A percentile compares a stretch with the other conserved stretches of the same genome.
Evolutionary conservation across 495 filamentous ascomycete genomes (phyloP).

Genomic region (Aspergillus hancockii): DNA sequence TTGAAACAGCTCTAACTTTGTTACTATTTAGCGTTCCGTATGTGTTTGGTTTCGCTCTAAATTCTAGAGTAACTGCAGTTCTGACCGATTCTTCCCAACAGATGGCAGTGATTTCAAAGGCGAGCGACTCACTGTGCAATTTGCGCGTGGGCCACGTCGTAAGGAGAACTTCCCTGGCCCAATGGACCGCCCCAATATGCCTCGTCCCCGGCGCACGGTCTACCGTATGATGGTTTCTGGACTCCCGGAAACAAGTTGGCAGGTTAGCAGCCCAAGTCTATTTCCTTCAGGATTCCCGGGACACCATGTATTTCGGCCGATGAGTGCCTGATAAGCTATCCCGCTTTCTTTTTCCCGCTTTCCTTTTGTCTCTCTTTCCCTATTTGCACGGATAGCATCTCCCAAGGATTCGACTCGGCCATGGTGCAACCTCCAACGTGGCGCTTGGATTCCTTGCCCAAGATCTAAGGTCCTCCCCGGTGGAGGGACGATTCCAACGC

Average conservation of each 20-base stretch:
- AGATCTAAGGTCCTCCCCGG: not conserved
- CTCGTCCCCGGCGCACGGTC: slow-evolving; percentile 90
- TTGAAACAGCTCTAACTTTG: slow-evolving; percentile 18
- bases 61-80: slow-evolving; percentile 8
- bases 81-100: slow-evolving; percentile 42
- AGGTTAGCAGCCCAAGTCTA: slow-evolving; percentile 84
- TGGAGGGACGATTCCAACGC: slow-evolving; percentile 11
- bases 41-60: slow-evolving; percentile 26
- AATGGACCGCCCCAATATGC: slow-evolving; percentile 68
- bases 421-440: slow-evolving; percentile 1
- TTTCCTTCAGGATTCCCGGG: slow-evolving; percentile 48
- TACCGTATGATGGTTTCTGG: slow-evolving; percentile 97
- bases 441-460: slow-evolving; percentile 2
- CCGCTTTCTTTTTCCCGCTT: slow-evolving; percentile 21
- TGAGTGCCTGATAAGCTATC: slow-evolving; percentile 35
- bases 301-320: slow-evolving; percentile 25
- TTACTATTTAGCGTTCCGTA: slow-evolving; percentile 53
- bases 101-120: slow-evolving; percentile 98
- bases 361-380: slow-evolving; percentile 26
- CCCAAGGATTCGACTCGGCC: slow-evolving; percentile 20
- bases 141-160: slow-evolving; percentile 90
- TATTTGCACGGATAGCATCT: slow-evolving; percentile 23
- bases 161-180: slow-evolving; percentile 72
- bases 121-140: slow-evolving; percentile 94
- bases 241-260: slow-evolving; percentile 99